Base-by-base conservation (phyloP, 306 rosid species). In the Pterocarpus santalinus region DNA sequence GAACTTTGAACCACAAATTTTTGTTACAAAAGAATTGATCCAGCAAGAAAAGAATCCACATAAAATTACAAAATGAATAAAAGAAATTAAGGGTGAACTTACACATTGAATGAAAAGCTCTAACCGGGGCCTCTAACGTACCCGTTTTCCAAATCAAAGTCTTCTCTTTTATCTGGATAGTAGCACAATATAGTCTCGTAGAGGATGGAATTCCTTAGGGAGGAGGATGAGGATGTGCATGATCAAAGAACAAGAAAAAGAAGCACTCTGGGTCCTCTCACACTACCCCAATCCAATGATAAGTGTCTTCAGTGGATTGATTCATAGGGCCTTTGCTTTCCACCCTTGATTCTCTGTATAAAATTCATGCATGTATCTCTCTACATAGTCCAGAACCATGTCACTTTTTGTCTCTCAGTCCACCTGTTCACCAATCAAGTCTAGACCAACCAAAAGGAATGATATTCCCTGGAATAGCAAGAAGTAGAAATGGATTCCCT, bases 401-500 rank as follows among this genome's bases (percentile, higher is more conserved):
- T 82, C 72, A 68, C 80, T 68, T 65, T 43, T 60, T 55, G 43
- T 44, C 56, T 36, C 44, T 89, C 83, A 95, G 44, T 87, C 90
- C 58, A 95, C 97, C 67, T 95, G 99, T 76, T 95, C 99, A 7
- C 99, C 99, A 15, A 95, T 91, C 72, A 95, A 90, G 79, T 95
- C 99, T 66, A 95, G 87, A 72, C 99, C 99, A 68, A 95, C 99
- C 68, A 95, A 85, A 65, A 95, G 84, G 84, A 95, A 95, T 5
- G 99, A 93, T 58, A 95, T 79, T 30, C 99, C 99, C 77, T 95
- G 99, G 76, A 95, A 95, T 74, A 95, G 72, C 94, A 95, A 82
- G 94, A 95, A 95, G 90, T 95, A 95, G 85, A 95, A 95, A 83
- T 95, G 99, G 85, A 95, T 91, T 15, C 99, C 99, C 82, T 95